Evolutionary conservation across 768 basidiomycete species (phyloP).

Genomic region (Megacollybia marginata): DNA sequence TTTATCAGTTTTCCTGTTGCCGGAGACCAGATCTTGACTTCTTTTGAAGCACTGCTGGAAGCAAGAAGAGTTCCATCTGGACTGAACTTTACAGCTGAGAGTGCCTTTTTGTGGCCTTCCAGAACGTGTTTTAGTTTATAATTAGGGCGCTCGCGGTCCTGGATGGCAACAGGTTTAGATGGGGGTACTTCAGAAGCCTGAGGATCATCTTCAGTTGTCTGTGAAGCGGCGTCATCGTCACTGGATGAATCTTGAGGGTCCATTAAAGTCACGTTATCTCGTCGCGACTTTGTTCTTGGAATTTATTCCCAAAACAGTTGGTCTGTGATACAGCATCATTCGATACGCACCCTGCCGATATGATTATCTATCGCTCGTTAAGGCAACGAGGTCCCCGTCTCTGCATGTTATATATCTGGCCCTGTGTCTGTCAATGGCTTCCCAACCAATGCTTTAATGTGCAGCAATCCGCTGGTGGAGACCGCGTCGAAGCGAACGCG

Average conservation of each 20-base stretch:
- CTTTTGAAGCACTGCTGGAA: constrained; percentile 53
- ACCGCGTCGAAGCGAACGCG: no score
- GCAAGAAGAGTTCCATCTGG: constrained; percentile 80
- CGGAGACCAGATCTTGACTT: constrained; percentile 79
- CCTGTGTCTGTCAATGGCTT: no score
- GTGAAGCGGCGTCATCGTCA: constrained; percentile 63
- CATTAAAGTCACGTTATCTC: constrained; percentile 19
- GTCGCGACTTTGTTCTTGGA: not conserved
- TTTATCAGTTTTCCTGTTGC: constrained; percentile 71
- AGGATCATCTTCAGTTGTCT: constrained; percentile 82
- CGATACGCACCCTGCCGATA: not conserved
- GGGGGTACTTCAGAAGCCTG: constrained; percentile 54
- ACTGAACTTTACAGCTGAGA: constrained; percentile 89
- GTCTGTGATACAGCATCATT: not conserved
- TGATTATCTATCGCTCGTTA: not conserved
- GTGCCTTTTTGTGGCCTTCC: constrained; percentile 71
- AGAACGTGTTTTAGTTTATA: constrained; percentile 65
- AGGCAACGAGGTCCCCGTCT: not conserved
- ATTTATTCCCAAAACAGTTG: not conserved
- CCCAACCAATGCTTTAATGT: no score
- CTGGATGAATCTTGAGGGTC: constrained; percentile 45
- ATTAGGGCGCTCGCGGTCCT: constrained; percentile 47
- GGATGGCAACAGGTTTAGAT: constrained; percentile 17
- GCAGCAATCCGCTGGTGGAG: no score
- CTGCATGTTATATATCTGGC: no score